Evolutionary conservation across 2,329 filamentous ascomycete species (phyloP).

Genomic region (Basipetospora chlamydospora): DNA sequence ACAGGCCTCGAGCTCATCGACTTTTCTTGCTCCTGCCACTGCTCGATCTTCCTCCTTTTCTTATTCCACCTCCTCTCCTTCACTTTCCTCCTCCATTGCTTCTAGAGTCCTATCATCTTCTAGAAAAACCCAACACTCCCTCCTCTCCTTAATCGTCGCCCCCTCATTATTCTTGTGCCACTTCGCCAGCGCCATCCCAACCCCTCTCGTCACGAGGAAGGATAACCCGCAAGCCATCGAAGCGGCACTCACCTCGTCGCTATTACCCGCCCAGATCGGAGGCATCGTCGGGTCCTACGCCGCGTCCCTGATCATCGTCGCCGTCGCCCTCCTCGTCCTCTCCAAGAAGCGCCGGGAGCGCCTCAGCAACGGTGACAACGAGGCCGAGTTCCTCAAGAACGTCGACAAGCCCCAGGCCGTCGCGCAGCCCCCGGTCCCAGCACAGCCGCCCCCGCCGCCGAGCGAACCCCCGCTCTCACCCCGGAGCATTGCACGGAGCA

Average conservation of each 20-base stretch:
- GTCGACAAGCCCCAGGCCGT: constrained; percentile 3
- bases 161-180: constrained; percentile 12
- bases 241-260: too few species aligned
- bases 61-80: constrained; percentile 14
- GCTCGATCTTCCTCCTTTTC: constrained; percentile 9
- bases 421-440: not conserved
- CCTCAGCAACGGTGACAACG: constrained; percentile 36
- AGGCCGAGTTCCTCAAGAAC: constrained; percentile 26
- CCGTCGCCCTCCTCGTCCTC: constrained; percentile 48
- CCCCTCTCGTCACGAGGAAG: constrained; percentile 8
- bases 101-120: not conserved
- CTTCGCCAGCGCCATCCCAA: constrained; percentile 17
- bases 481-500: too few species aligned
- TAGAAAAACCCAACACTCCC: constrained; percentile 8
- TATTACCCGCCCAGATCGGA: constrained; percentile 72
- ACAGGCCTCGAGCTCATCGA: constrained; percentile 2
- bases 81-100: constrained; percentile 2
- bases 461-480: constrained; percentile 7
- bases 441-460: constrained; percentile 4
- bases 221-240: too few species aligned
- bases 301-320: constrained; percentile 58
- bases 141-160: constrained; percentile 9
- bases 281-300: constrained; percentile 77
- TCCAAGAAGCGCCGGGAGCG: constrained; percentile 39
- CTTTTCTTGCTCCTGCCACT: constrained; percentile 4